These are phyloP conservation scores for Botrytis medusae DNA, from an alignment of 2,329 filamentous ascomycete genomes.

Conservation along the genomic window DNA sequence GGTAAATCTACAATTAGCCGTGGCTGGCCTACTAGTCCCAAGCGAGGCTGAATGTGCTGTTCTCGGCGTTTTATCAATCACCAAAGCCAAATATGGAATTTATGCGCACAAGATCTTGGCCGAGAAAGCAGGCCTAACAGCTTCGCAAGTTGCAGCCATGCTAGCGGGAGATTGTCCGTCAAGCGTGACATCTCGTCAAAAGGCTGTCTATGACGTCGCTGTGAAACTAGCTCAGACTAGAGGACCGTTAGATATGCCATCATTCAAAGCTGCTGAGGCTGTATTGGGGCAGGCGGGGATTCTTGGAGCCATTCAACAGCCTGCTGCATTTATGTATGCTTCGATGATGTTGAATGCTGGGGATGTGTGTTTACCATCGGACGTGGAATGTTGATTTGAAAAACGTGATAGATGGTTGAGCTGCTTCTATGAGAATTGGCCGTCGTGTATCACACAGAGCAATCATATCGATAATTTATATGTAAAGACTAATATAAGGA, in stretches of 20 bases:
- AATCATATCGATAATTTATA: no score
- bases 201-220: background rate
- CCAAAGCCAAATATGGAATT: background rate
- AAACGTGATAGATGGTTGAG: background rate
- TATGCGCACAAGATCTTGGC: conserved; percentile 10
- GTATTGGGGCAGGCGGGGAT: background rate
- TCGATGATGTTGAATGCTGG: conserved; percentile 15
- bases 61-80: background rate
- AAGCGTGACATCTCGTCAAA: background rate
- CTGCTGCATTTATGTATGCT: conserved; percentile 10
- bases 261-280: background rate
- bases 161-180: background rate
- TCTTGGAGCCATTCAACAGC: background rate
- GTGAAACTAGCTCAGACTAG: background rate
- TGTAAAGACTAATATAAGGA: background rate
- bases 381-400: background rate
- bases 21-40: background rate
- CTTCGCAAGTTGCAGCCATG: background rate
- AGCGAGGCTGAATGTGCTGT: background rate
- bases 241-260: background rate
- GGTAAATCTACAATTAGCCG: background rate
- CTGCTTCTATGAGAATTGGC: background rate
- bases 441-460: background rate
- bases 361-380: background rate
- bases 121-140: background rate